Evolutionary conservation across 2,329 filamentous ascomycete species (phyloP), one percentile per base, ranked within the genome.

Genomic region (Penicillium sp.): DNA sequence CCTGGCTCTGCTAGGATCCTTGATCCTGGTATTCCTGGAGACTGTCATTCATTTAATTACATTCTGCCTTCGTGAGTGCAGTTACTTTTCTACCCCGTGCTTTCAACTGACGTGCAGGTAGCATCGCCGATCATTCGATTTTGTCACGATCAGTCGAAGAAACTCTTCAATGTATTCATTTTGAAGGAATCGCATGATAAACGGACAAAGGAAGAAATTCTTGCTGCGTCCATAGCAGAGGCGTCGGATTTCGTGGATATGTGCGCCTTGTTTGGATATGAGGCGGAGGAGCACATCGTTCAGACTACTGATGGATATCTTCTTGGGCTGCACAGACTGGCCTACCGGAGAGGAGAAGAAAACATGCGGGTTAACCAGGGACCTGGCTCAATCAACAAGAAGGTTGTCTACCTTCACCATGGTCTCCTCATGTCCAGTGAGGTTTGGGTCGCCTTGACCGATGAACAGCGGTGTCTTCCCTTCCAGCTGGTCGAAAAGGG

Each of bases 361-460:
- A 85, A 86, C n/a, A 78, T 82, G 53, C 85, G 85, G 61, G 89
- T 96, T 67, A 97, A 97, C 71, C 79, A 81, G 50, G 79, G 81
- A 0, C 81, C 82, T 1, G 81, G 82, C 35, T 88, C 87, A 67
- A 66, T 90, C 27, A 84, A 83, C 75, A 97, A 97, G 79, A 90
- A 88, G 65, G 90, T 98, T 49, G 87, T 95, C 7, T 99, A 98
- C 73, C 80, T 99, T 62, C 95, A 99, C 70, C 95, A 99, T 75
- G 95, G 93, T 9, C 82, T 99, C 56, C 84, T 99, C 70, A 99
- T 99, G 95, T 98, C 97, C 76, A 96, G 92, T 67, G 95, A 99
- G 75, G 93, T 99, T 33, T 99, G 95, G 95, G 91, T 98, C 9
- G 96, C 91, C 70, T 78, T 93, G 71, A 96, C 93, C 0, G 90